Evolutionary conservation across 805 yeast species (phyloP).

Genomic region (Vanderwaltozyma polyspora): DNA sequence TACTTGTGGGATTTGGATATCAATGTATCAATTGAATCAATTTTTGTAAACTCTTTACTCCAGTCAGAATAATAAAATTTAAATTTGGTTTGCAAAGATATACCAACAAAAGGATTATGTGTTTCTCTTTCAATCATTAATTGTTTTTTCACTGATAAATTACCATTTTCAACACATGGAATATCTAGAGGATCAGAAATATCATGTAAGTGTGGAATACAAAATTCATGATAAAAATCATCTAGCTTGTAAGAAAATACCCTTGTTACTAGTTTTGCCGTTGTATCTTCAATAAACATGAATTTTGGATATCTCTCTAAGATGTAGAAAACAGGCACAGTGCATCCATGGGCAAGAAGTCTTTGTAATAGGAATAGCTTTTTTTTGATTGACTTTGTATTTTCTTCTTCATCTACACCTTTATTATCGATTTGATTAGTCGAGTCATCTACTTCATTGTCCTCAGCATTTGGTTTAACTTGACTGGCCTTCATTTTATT

Average conservation of each 20-base stretch:
- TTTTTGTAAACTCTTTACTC: conserved; percentile 31
- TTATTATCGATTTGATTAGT: conserved; percentile 6
- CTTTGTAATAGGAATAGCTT: conserved; percentile 41
- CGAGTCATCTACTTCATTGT: conserved; percentile 1
- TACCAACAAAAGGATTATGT: conserved; percentile 7
- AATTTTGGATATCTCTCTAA: conserved; percentile 53
- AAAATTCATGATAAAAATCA: conserved; percentile 30
- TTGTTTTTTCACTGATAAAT: conserved; percentile 12
- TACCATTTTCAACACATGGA: conserved; percentile 10
- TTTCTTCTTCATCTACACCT: conserved; percentile 3
- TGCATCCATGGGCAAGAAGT: conserved; percentile 47
- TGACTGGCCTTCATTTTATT: not conserved
- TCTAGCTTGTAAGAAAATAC: conserved; percentile 38
- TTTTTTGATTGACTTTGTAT: conserved; percentile 15
- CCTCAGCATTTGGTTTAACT: not conserved
- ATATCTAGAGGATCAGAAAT: conserved; percentile 1
- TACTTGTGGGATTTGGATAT: conserved; percentile 37
- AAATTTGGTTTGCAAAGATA: conserved; percentile 10
- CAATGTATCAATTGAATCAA: conserved; percentile 34
- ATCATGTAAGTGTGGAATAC: not conserved
- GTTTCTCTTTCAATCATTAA: conserved; percentile 7
- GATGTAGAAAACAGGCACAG: conserved; percentile 50
- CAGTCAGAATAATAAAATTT: conserved; percentile 41
- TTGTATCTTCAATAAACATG: conserved; percentile 40
- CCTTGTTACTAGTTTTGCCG: conserved; percentile 38